Evolutionary conservation across 805 yeast genomes (phyloP), one percentile per base, ranked within the genome.

Genomic region (Kazachstania africana): DNA sequence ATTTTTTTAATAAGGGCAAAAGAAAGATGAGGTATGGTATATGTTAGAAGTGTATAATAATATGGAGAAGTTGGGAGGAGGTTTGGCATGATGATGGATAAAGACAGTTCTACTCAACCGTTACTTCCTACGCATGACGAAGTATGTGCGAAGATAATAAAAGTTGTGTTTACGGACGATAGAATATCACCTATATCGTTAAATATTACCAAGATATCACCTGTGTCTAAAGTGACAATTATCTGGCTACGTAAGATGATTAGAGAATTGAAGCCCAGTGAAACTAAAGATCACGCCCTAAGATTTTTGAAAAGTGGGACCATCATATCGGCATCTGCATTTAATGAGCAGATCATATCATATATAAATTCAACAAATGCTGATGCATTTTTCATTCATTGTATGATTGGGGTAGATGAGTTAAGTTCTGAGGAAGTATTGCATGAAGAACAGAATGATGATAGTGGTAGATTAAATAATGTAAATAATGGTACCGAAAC

Each of bases 371-470:
- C 18, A 18, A 18, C 28, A 8, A 34, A 27, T 13, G 29, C 18
- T 6, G 36, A 32, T 10, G 57, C 57, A 28, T 58, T 78, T n/a
- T 81, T 75, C 46, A 63, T 84, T 4, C 94, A 82, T 50, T 83
- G 94, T 57, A 68, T 82, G 4, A 65, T 82, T 10, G 94, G 95
- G 5, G 84, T 43, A 3, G 50, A 49, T 18, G 31, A 26, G 10
- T 29, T 48, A 29, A 32, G 31, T 12, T 38, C 72, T 21, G 66
- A 63, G 0, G 70, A 63, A 12, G 70, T 63, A 12, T 53, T 82
- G 18, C 63, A 59, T 1, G 60, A 69, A 27, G 94, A 81, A 43
- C 72, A 66, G 30, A 43, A 71, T 31, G 87, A 79, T 45, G 53
- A 51, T 33, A 37, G 36, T 4, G 39, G 42, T 10, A 29, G 34